Evolutionary conservation across 2,329 filamentous ascomycete species (phyloP), one percentile per base, ranked within the genome.

Genomic region (Penicillium sp.): DNA sequence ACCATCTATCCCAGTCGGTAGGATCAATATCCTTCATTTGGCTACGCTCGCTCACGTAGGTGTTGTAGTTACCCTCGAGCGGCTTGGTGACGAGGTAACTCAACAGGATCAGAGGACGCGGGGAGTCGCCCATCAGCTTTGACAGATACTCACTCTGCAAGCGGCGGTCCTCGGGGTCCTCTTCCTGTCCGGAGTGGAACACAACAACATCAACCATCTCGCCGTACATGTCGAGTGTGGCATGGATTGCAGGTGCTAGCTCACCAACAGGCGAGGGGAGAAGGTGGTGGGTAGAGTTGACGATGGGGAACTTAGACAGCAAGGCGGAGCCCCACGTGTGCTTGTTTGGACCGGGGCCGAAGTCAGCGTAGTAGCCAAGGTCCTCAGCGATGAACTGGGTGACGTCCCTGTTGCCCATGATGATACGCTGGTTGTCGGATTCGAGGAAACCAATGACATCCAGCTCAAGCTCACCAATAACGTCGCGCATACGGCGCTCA

Each of bases 301-400:
- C 75, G 67, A 99, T 99, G 4, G 94, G 94, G 79, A 97, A 99
- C 71, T 97, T 97, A 66, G 91, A 97, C 4, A 99, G 82, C 42
- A 99, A 81, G 22, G 92, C 94, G 10, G 88, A 85, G 49, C 94
- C 94, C 94, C 94, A 99, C 0, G 94, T 99, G 78, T 99, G 94
- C 78, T 97, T 99, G 82, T 99, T 96, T 7, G 94, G 94, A 2
- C 94, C 94, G 30, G 94, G 94, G 53, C 94, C 94, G 68, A 91
- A 97, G 77, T 99, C 94, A 47, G 95, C 92, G 69, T 97, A 99
- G 94, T 99, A 99, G 65, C 94, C 94, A 11, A 99, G 83, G 63
- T 99, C 92, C 72, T 97, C 93, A 19, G 94, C 92, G 9, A 99
- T 83, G 75, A 90, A 95, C 71, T 97, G 94, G 1, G 94, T 97